These are phyloP conservation scores for Apiosordaria backusii DNA, from an alignment of 495 filamentous ascomycete genomes.

Conservation along the genomic window DNA sequence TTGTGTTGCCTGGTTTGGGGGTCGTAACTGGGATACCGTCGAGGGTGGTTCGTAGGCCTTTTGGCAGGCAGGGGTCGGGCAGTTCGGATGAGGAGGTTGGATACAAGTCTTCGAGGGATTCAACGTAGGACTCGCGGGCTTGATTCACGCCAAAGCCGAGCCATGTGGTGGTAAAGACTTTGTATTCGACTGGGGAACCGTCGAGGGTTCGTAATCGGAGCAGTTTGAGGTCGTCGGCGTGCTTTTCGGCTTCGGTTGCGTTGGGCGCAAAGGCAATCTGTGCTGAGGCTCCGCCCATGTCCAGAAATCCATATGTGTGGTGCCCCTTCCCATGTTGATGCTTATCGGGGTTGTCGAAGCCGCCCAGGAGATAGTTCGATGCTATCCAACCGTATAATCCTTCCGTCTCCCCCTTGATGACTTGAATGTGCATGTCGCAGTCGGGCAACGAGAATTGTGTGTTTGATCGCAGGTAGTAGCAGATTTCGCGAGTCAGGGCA, in stretches of 20 bases:
- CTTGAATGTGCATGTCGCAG: conserved; percentile 86
- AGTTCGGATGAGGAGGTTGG: conserved; percentile 59
- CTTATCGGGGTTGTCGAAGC: conserved; percentile 74
- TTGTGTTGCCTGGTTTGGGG: conserved; percentile 29
- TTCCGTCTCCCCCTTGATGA: conserved; percentile 96
- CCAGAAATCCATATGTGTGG: conserved; percentile 94
- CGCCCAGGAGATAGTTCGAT: conserved; percentile 94
- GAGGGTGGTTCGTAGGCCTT: conserved; percentile 65
- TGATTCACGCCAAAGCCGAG: conserved; percentile 93
- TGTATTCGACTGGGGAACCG: conserved; percentile 71
- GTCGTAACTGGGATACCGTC: conserved; percentile 50
- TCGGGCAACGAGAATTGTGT: conserved; percentile 86
- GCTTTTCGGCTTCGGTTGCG: conserved; percentile 80
- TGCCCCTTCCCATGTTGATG: conserved; percentile 79
- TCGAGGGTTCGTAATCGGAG: conserved; percentile 78
- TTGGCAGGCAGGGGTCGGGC: conserved; percentile 88
- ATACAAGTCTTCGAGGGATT: conserved; percentile 60
- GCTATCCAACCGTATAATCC: conserved; percentile 98
- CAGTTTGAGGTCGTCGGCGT: conserved; percentile 84
- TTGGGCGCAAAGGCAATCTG: conserved; percentile 98
- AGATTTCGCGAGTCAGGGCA: conserved; percentile 71
- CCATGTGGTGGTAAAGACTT: conserved; percentile 94
- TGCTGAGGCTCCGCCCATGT: conserved; percentile 97
- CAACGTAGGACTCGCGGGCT: conserved; percentile 76
- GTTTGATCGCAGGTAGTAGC: conserved; percentile 72